Evolutionary conservation across 257 asterid genomes (phyloP).

Genomic region (Nemophila menziesii): DNA sequence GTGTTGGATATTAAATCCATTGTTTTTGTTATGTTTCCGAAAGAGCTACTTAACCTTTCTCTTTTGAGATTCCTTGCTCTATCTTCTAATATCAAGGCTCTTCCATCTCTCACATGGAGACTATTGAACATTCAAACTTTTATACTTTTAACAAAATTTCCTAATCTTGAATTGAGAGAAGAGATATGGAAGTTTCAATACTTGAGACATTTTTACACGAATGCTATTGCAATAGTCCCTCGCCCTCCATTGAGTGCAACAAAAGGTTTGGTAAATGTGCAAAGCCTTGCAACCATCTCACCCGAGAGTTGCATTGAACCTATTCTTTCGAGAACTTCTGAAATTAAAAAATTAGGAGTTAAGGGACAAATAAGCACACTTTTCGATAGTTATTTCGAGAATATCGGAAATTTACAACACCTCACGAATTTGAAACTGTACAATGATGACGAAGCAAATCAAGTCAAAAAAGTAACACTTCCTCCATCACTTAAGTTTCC

Average conservation of each 20-base stretch:
- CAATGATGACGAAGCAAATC: slow-evolving; percentile 5
- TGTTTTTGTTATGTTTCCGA: slow-evolving; percentile 16
- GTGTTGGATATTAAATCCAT: slow-evolving; percentile 10
- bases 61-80: slow-evolving; percentile 37
- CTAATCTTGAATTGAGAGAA: slow-evolving; percentile 11
- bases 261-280: slow-evolving; percentile 16
- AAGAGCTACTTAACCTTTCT: slow-evolving; percentile 12
- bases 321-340: slow-evolving; percentile 7
- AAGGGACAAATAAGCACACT: slow-evolving; percentile 11
- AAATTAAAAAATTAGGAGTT: slow-evolving; percentile 22
- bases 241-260: no score
- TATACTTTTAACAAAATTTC: slow-evolving; percentile 13
- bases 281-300: slow-evolving; percentile 19
- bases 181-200: slow-evolving; percentile 25
- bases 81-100: background rate
- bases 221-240: no score
- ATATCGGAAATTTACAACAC: background rate
- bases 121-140: slow-evolving; percentile 31
- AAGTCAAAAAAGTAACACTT: slow-evolving; percentile 2
- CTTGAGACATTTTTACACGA: slow-evolving; percentile 29
- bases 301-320: slow-evolving; percentile 18
- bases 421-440: slow-evolving; percentile 33
- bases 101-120: slow-evolving; percentile 21
- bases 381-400: background rate
- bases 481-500: slow-evolving; percentile 20